phyloP scores from a whole-genome alignment of 768 basidiomycete genomes.

The Xerocomellus intermedius region DNA sequence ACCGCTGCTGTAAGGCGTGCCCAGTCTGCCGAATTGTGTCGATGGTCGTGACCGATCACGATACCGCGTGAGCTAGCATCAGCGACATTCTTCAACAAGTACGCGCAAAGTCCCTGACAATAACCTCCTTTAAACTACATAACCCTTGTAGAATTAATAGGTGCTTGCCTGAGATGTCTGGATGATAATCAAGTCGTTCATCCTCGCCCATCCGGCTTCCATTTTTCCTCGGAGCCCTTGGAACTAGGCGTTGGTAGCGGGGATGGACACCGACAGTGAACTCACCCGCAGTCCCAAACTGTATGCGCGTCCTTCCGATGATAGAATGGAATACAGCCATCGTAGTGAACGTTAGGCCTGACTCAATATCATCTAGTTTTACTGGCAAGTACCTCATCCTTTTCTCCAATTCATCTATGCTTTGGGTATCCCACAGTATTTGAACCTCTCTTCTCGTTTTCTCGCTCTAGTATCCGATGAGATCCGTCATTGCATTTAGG shows the following conservation, averaged over 20 bases:
- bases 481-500: background rate
- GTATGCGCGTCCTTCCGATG: slow-evolving; percentile 58
- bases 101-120: slow-evolving; percentile 70
- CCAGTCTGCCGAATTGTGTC: slow-evolving; percentile 77
- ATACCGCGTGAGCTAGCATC: slow-evolving; percentile 61
- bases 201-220: slow-evolving; percentile 88
- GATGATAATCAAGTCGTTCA: slow-evolving; percentile 85
- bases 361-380: background rate
- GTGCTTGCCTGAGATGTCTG: slow-evolving; percentile 72
- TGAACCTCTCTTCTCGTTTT: slow-evolving; percentile 39
- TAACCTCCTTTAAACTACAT: background rate
- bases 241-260: background rate
- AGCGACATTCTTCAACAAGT: slow-evolving; percentile 54
- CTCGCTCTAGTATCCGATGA: slow-evolving; percentile 32
- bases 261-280: background rate
- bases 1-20: slow-evolving; percentile 70
- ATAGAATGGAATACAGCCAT: background rate
- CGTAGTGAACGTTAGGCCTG: background rate
- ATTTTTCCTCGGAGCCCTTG: slow-evolving; percentile 75
- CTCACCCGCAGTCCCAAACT: slow-evolving; percentile 85
- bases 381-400: slow-evolving; percentile 38
- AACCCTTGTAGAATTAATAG: background rate
- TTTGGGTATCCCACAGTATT: slow-evolving; percentile 29
- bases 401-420: slow-evolving; percentile 37
- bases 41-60: slow-evolving; percentile 86